Base-by-base conservation (phyloP, 495 filamentous ascomycete species). In the Aspergillus bertholletiae region DNA sequence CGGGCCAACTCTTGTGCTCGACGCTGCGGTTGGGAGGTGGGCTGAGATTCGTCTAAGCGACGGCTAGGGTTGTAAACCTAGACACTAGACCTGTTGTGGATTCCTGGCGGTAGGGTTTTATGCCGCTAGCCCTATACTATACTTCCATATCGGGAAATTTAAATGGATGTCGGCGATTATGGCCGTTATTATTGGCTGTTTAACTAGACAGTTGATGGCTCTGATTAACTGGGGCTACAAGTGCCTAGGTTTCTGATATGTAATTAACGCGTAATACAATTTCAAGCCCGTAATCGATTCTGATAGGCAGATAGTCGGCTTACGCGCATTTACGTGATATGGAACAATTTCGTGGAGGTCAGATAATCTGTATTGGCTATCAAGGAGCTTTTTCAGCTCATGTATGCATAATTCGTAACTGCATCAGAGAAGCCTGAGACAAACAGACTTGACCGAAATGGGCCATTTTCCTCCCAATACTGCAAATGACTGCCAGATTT, bases 41-140 rank as follows among this genome's bases (percentile, higher is more conserved):
- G 72, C 67, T 65, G 65, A 26, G 41, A 58, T 59, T 74, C 71
- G 74, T 64, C 71, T 77, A 77, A 76, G 72, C 70, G 73, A 77
- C 67, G 60, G 54, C 61, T 68, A 73, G 73, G 72, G 58, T 58
- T 69, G 57, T 61, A 74, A 57, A 72, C 74, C 74, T 76, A 76
- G 59, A 23, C 66, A 50, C 70, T 74, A 75, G 46, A 37, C 68
- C 54, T 0, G 5, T 64, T 71, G 54, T 22, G 65, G 67, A 15
- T 13, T 43, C 7, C 24, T 17, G 27, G 8, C 11, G 39, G 24
- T 53, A 61, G 55, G 60, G 60, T 43, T 61, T 41, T 20, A 20
- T 27, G 32, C 3, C 22, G 8, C 37, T 30, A 44, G 40, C 40
- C 57, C 53, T 56, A 54, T 23, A 22, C 32, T 32, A 22, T 39